Base-by-base conservation (phyloP, 2,329 filamentous ascomycete species). In the Catunica adiposa region DNA sequence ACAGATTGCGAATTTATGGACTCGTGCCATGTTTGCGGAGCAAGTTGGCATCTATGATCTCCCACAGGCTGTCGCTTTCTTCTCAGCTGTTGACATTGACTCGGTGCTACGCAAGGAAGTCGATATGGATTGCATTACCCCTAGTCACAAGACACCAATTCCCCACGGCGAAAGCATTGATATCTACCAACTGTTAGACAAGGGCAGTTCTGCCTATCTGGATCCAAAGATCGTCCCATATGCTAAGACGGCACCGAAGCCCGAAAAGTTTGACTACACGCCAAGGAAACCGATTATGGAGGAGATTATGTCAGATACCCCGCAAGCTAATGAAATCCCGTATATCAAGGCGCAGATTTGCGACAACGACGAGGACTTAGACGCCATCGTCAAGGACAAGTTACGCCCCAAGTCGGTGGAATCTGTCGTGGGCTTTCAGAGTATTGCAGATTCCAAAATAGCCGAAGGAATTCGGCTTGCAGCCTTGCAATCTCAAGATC, bases 81-180 rank as follows among this genome's bases (percentile, higher is more conserved):
- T 98, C 69, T 94, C 86, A 1, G 90, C 92, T 2, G 81, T 98
- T 4, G 92, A 98, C 64, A 86, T 98, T 61, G 92, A 98, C 64
- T 83, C 88, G 62, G 89, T 98, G 2, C 74, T 98, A n/a, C 80
- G 92, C 53, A 98, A 98, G 66, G 92, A 98, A 68, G 94, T 98
- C 3, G 85, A 98, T 66, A 94, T 98, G 87, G 86, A 95, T 64
- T 98, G 92, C 66, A 70, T 97, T 46, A 98, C 92, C 0, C 92
- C 92, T 0, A 92, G 85, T 46, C 86, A 98, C 67, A 77, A 78
- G 0, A 75, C 77, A 0, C 75, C 83, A 29, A 97, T 98, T 44
- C 76, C 86, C 0, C 84, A 82, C 1, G 92, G 94, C 37, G 89
- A 97, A 69, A 89, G 81, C 59, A 68, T 98, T 7, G 89, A 95